Conservation (phyloP, 1,284 basidiomycete genomes). For the Puccinia coronata region DNA sequence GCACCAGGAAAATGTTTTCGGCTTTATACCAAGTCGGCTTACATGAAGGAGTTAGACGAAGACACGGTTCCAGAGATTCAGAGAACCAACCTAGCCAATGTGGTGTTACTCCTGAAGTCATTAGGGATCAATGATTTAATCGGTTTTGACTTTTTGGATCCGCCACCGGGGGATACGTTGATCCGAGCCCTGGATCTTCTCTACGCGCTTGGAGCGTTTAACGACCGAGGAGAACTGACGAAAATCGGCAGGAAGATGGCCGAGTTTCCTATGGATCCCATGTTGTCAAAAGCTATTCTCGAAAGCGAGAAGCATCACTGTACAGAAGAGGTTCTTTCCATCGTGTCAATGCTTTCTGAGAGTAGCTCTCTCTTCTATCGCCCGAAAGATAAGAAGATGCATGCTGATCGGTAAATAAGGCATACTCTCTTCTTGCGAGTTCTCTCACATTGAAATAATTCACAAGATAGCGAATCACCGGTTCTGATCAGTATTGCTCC, state of each 20-base stretch:
- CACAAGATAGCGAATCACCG: neutral
- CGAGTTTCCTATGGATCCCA: slow-evolving; percentile 97
- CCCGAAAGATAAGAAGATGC: slow-evolving; percentile 76
- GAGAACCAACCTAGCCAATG: slow-evolving; percentile 63
- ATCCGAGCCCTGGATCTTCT: slow-evolving; percentile 85
- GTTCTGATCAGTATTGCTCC: neutral
- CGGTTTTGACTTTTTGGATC: slow-evolving; percentile 68
- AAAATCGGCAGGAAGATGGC: slow-evolving; percentile 96
- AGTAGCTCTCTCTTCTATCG: slow-evolving; percentile 92
- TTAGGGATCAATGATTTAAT: slow-evolving; percentile 68
- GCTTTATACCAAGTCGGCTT: slow-evolving; percentile 69
- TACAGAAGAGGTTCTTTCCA: slow-evolving; percentile 94
- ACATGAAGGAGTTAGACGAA: slow-evolving; percentile 66
- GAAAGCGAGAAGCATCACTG: slow-evolving; percentile 91
- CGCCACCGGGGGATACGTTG: slow-evolving; percentile 89
- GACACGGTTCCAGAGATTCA: slow-evolving; percentile 68
- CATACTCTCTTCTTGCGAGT: slow-evolving; percentile 6
- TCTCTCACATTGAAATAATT: neutral
- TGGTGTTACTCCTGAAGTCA: slow-evolving; percentile 67
- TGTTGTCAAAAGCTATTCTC: slow-evolving; percentile 94
- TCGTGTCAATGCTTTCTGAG: slow-evolving; percentile 96
- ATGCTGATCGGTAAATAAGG: slow-evolving; percentile 54
- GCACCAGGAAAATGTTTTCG: slow-evolving; percentile 98
- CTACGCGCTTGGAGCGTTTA: slow-evolving; percentile 92
- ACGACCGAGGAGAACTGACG: slow-evolving; percentile 93